Conservation (phyloP, 2,329 filamentous ascomycete genomes). For the Xylaria sp. region DNA sequence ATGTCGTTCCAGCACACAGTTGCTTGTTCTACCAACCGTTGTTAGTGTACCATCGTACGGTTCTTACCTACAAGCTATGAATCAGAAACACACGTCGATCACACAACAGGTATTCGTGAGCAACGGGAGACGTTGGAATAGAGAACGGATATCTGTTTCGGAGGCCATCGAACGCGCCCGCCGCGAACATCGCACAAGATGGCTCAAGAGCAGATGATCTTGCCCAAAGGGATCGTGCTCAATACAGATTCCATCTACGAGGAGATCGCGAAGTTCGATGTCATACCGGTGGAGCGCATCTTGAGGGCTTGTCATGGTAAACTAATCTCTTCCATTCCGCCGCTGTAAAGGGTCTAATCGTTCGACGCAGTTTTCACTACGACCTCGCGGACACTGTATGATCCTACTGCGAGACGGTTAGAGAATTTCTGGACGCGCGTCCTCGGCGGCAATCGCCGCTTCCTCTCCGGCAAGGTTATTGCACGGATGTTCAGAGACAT, state of each 20-base stretch:
- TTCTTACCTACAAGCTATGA: constrained; percentile 16
- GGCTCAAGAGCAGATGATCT: constrained; percentile 34
- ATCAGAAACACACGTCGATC: constrained; percentile 13
- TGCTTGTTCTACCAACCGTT: background rate
- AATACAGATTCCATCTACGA: constrained; percentile 49
- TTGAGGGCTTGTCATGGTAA: constrained; percentile 54
- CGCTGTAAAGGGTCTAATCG: constrained; percentile 14
- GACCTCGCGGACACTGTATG: constrained; percentile 52
- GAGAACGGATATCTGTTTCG: constrained; percentile 10
- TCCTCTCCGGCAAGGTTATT: constrained; percentile 48
- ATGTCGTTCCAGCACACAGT: background rate
- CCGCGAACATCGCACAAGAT: constrained; percentile 28
- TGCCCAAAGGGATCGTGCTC: constrained; percentile 54
- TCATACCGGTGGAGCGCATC: constrained; percentile 49
- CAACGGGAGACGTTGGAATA: constrained; percentile 15
- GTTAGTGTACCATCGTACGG: constrained; percentile 3
- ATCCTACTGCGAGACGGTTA: constrained; percentile 57
- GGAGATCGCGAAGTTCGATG: constrained; percentile 48
- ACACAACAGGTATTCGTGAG: constrained; percentile 14
- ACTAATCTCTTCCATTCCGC: background rate
- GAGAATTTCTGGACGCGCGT: constrained; percentile 65
- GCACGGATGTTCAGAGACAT: constrained; percentile 54
- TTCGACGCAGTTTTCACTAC: constrained; percentile 51
- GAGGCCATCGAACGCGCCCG: constrained; percentile 10
- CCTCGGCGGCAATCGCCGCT: constrained; percentile 52